Evolutionary conservation across 2,329 filamentous ascomycete genomes (phyloP), one percentile per base, ranked within the genome.

Genomic region (Dendryphion nanum): DNA sequence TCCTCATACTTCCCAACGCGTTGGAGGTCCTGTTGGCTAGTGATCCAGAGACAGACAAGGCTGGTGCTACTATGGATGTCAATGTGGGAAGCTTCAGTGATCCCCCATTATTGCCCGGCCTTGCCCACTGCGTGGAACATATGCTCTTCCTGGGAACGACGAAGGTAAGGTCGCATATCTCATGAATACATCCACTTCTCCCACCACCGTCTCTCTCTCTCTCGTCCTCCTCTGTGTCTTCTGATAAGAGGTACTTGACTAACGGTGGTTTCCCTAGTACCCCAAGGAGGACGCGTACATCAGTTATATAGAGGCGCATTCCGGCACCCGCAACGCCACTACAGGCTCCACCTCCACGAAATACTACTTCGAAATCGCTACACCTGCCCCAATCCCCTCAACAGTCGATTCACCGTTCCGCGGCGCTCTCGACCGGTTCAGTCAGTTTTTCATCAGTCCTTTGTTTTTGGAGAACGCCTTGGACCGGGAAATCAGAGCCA

Each of bases 91-190:
- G 88, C 67, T 96, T 96, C 71, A 94, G 87, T 61, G 93, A 98
- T 60, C 82, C 86, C 49, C 80, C 85, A 50, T 86, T 89, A 54
- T 89, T 97, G 80, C 90, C 89, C 12, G 89, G 93, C 42, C 90
- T 95, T 80, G 91, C 91, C 36, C 93, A 97, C 71, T 90, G 89
- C 5, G 89, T 97, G 38, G 91, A 97, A 74, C 91, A 96, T 77
- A 72, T 96, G 48, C 73, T 98, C 17, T 98, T 98, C 72, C 97
- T 98, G 93, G 93, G 93, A 35, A 98, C 93, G 6, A 85, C 95
- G 67, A 98, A 97, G 75, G 82, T 83, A 64, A 47, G 65, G 48
- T 17, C n/a, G n/a, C n/a, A n/a, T n/a, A n/a, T n/a, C n/a, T n/a
- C n/a, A n/a, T n/a, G n/a, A n/a, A n/a, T n/a, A n/a, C n/a, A n/a